Percentiles rank a stretch among this genome's conserved stretches.
Evolutionary conservation across 345 rosid species (phyloP).

Genomic region (Psidium guajava): DNA sequence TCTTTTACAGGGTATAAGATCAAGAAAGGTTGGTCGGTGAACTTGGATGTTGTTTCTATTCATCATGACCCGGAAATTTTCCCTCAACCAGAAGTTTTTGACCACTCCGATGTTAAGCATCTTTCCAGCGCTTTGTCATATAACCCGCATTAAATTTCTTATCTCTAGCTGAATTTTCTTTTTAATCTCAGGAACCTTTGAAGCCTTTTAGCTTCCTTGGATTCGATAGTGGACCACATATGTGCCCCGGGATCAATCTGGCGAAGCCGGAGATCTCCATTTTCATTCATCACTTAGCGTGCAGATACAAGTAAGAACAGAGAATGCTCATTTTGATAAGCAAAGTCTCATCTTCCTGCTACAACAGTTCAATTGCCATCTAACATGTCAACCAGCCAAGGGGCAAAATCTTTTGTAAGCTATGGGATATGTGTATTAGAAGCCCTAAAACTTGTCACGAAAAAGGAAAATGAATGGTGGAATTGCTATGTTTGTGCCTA

Average conservation of each 20-base stretch:
- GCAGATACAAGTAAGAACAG: slow-evolving; percentile 35
- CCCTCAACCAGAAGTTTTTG: slow-evolving; percentile 33
- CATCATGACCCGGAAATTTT: slow-evolving; percentile 46
- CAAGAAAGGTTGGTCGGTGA: slow-evolving; percentile 52
- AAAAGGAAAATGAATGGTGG: rapidly evolving
- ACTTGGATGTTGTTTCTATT: slow-evolving; percentile 62
- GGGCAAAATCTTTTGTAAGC: neutral
- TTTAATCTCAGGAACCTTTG: slow-evolving; percentile 24
- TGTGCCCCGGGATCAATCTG: slow-evolving; percentile 64
- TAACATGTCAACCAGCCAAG: neutral
- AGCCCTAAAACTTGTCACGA: too few relatives aligned
- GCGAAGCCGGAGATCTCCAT: slow-evolving; percentile 56
- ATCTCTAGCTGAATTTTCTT: neutral
- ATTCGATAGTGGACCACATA: slow-evolving; percentile 57
- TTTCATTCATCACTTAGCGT: slow-evolving; percentile 53
- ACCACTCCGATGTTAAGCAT: slow-evolving; percentile 40
- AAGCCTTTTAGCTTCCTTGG: slow-evolving; percentile 52
- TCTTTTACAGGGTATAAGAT: slow-evolving; percentile 31
- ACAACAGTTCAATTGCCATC: neutral
- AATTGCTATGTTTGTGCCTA: neutral
- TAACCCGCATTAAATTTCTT: neutral
- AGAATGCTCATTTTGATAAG: neutral
- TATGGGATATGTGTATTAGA: neutral
- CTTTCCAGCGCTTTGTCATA: neutral
- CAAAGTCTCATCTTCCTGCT: neutral